Conservation (phyloP, 495 filamentous ascomycete species). For the Penicillium verhagenii region DNA sequence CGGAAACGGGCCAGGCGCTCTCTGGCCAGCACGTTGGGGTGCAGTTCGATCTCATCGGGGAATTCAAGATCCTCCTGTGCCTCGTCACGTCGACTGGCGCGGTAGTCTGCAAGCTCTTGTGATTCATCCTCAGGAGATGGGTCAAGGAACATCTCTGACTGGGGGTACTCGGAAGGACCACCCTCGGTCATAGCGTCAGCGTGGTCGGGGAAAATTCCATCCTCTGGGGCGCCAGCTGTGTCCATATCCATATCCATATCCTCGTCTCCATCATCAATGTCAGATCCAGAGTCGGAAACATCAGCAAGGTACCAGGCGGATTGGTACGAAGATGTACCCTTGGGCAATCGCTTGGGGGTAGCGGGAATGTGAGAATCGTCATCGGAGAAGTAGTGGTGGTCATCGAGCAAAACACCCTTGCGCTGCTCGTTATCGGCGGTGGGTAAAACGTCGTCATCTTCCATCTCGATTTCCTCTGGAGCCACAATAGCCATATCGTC, state of each 20-base stretch:
- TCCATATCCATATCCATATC: constrained; percentile 50
- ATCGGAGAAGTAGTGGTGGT: constrained; percentile 97
- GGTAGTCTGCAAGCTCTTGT: constrained; percentile 72
- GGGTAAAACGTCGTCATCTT: constrained; percentile 61
- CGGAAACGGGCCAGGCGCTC: constrained; percentile 84
- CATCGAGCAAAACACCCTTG: constrained; percentile 86
- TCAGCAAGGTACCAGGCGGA: constrained; percentile 89
- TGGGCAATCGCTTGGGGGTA: constrained; percentile 73
- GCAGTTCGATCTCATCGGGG: constrained; percentile 94
- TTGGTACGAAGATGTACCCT: constrained; percentile 91
- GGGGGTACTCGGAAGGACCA: constrained; percentile 78
- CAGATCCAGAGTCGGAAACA: constrained; percentile 82
- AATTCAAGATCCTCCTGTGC: constrained; percentile 90
- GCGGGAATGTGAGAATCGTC: constrained; percentile 66
- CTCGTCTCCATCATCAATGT: constrained; percentile 65
- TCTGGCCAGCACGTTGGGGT: constrained; percentile 78
- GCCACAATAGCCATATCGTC: constrained; percentile 82
- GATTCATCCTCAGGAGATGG: constrained; percentile 85
- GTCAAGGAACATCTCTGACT: constrained; percentile 89
- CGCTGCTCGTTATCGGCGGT: constrained; percentile 56
- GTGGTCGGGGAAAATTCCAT: constrained; percentile 74
- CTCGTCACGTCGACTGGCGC: constrained; percentile 70
- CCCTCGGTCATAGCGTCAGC: constrained; percentile 71
- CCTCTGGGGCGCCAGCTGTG: constrained; percentile 60
- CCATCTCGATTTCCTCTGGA: constrained; percentile 78